phyloP scores from a whole-genome alignment of 1,284 basidiomycete species.

The Butyriboletus appendiculatus region DNA sequence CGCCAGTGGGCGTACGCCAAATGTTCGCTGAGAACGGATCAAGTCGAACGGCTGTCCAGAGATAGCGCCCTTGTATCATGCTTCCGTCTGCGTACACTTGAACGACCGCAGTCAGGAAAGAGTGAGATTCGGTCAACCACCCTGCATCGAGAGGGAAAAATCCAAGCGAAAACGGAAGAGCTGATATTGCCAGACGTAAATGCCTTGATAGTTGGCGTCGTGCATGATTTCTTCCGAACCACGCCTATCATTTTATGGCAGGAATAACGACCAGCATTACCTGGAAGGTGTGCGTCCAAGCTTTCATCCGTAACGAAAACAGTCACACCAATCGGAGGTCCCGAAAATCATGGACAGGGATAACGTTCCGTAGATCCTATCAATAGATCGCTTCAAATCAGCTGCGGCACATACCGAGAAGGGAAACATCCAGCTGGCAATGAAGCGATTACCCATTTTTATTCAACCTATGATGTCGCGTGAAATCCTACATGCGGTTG shows the following conservation, averaged over 20 bases:
- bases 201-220: neutral
- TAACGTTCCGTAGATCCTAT: neutral
- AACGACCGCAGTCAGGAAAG: constrained; percentile 6
- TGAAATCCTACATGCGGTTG: neutral
- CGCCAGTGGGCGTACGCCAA: neutral
- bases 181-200: constrained; percentile 27
- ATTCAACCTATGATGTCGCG: neutral
- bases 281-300: constrained; percentile 13
- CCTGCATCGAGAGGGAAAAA: neutral
- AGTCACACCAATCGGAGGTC: constrained; percentile 13
- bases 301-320: constrained; percentile 2
- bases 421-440: neutral
- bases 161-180: constrained; percentile 12
- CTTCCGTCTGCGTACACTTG: neutral
- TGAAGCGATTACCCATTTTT: constrained; percentile 6
- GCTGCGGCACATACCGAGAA: neutral
- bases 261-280: constrained; percentile 5
- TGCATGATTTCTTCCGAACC: neutral
- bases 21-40: neutral
- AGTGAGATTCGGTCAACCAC: constrained; percentile 10
- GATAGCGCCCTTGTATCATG: neutral
- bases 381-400: neutral
- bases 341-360: neutral
- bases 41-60: neutral
- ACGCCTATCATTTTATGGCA: constrained; percentile 10